Evolutionary conservation across 2,329 filamentous ascomycete species (phyloP), one percentile per base, ranked within the genome.

Genomic region (Cadophora sp.): DNA sequence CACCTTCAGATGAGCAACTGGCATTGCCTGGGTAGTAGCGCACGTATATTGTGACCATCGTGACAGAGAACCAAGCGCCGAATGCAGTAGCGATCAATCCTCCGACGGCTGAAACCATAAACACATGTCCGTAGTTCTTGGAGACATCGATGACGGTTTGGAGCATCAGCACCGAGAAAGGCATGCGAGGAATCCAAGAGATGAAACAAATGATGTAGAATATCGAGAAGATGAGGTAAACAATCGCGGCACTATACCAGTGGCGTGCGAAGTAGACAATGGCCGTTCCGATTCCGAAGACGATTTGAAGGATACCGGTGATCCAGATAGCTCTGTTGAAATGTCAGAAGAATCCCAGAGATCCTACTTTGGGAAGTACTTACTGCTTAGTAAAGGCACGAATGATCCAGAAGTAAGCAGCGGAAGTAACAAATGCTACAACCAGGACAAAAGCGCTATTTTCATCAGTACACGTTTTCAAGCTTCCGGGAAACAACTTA

Each of bases 111-210:
- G 92, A 96, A 56, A 97, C 92, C 1, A 94, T 78, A 77, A 95
- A 97, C 67, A 97, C 92, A 76, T 97, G 93, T 0, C 94, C 94
- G 74, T 91, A 92, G 31, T 85, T 87, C 76, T 93, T 94, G 50
- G 93, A 91, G 0, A 97, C 91, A 73, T 97, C 92, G 74, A 97
- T 93, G 26, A 90, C 86, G 0, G 92, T 95, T 79, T 91, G 90
- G 60, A 97, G 86, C 93, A 97, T 97, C 69, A 97, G 83, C 0
- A 93, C 92, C 9, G 91, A 94, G 79, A 97, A 97, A 0, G 94
- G 95, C 68, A 98, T 97, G 62, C 94, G 87, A 22, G 88, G 90
- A 65, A 95, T 95, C 94, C 95, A 98, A 61, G 88, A 91, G 76
- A 92, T 90, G 82, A 97, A 97, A 77, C 90, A 93, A 76, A 97